Evolutionary conservation across 2,329 filamentous ascomycete genomes (phyloP).

Genomic region (Colletotrichum sp.): DNA sequence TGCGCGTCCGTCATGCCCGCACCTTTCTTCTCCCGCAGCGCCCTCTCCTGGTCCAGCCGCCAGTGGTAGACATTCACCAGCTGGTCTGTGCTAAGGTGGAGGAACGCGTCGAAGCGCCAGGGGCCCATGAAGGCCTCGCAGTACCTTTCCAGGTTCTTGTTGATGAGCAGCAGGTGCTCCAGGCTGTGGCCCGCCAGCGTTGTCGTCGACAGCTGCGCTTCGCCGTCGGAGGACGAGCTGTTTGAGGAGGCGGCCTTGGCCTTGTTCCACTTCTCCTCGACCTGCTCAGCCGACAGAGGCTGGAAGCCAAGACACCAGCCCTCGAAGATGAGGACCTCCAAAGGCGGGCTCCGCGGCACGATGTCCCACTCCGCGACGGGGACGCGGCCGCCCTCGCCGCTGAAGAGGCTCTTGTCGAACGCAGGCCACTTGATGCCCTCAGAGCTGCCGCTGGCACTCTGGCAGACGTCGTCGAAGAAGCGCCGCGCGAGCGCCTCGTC

Average conservation of each 20-base stretch:
- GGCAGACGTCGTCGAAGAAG: constrained; percentile 5
- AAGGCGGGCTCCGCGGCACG: constrained; percentile 1
- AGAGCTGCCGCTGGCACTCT: rapidly evolving
- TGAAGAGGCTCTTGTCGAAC: constrained; percentile 14
- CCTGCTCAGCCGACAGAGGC: neutral
- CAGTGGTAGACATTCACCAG: constrained; percentile 15
- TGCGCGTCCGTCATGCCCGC: constrained; percentile 12
- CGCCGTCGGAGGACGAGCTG: neutral
- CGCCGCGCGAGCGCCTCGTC: constrained; percentile 5
- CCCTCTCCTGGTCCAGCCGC: constrained; percentile 14
- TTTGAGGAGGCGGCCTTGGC: neutral
- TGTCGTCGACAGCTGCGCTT: neutral
- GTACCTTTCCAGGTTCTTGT: constrained; percentile 12
- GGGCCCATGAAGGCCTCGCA: constrained; percentile 17
- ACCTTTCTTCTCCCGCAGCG: constrained; percentile 16
- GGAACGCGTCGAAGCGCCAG: constrained; percentile 14
- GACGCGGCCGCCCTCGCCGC: constrained; percentile 10
- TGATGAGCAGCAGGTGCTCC: constrained; percentile 8
- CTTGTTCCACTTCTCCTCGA: constrained; percentile 7
- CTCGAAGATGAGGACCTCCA: constrained; percentile 17
- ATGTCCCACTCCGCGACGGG: neutral
- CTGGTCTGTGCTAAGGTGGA: constrained; percentile 12
- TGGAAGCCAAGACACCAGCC: constrained; percentile 20
- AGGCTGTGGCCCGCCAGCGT: constrained; percentile 6
- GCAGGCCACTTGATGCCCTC: constrained; percentile 4